Evolutionary conservation across 225 moss, liverwort and hornwort species (phyloP), one percentile per base, ranked within the genome.

Genomic region (Straminergon stramineum): DNA sequence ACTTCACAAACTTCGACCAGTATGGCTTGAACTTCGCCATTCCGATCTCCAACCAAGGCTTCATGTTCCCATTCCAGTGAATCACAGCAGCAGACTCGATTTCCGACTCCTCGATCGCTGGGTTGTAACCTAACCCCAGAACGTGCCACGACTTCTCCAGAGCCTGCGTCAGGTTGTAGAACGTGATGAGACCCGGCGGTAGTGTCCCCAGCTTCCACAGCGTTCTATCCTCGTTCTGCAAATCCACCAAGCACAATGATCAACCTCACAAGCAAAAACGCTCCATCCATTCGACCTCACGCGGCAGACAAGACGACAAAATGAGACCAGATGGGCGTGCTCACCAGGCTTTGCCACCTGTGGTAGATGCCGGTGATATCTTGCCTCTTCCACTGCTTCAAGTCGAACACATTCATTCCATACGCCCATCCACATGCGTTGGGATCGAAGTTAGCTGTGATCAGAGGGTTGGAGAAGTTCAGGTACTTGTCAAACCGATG

Each of bases 11-110:
- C 92, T 95, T 98, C 61, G 96, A 94, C 98, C 98, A 98, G 89
- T 94, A 97, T n/a, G 96, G 96, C 91, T 95, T 95, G 89, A 96
- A 98, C 61, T 98, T 95, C 52, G 95, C 92, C 92, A 98, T 95
- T n/a, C 95, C 98, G 51, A 98, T 95, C 88, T 98, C 98, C 86
- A 98, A 94, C 97, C 98, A 98, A 52, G 98, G 98, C 84, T 98
- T 98, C 97, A 98, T 94, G 88, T 98, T 98, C 60, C 98, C 98
- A 53, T 98, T 98, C 96, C 95, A 98, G 87, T 98, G 96, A 57
- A 98, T 94, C 82, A 98, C 98, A 21, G 97, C 96, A 35, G 98
- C 96, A 17, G 82, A 87, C 87, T 95, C 94, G 63, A 97, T 97
- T 53, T 96, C 94, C 8, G 95, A 93, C 75, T 94, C 93, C 62